Conservation (phyloP, 2,329 filamentous ascomycete genomes). For the Fusarium sp. region DNA sequence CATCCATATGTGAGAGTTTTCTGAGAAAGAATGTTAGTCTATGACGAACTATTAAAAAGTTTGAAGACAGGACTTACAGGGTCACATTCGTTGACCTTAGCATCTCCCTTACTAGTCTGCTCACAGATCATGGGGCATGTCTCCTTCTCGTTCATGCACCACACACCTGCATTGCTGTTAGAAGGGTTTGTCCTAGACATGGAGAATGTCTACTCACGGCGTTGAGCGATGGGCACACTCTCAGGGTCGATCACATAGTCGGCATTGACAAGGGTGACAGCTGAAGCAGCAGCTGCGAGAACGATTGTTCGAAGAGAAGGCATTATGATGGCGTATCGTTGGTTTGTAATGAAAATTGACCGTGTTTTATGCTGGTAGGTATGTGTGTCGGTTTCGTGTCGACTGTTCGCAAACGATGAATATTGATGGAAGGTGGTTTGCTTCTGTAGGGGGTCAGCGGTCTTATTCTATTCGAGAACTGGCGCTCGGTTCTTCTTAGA, state of each 20-base stretch:
- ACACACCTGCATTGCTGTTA: constrained; percentile 59
- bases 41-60: constrained; percentile 26
- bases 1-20: constrained; percentile 74
- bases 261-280: constrained; percentile 64
- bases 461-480: constrained; percentile 11
- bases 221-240: constrained; percentile 63
- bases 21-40: constrained; percentile 49
- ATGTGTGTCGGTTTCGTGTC: constrained; percentile 12
- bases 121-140: constrained; percentile 79
- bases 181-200: background rate
- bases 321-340: constrained; percentile 55
- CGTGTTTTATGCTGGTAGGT: constrained; percentile 11
- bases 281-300: constrained; percentile 63
- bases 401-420: constrained; percentile 20
- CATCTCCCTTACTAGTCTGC: constrained; percentile 64
- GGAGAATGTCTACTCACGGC: constrained; percentile 58
- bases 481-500: constrained; percentile 6
- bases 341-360: constrained; percentile 1
- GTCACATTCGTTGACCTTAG: constrained; percentile 73
- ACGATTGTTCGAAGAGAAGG: constrained; percentile 64
- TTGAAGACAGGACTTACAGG: constrained; percentile 57
- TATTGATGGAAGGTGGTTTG: constrained; percentile 17
- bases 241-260: constrained; percentile 72
- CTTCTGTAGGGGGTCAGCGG: constrained; percentile 23
- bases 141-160: constrained; percentile 72